Percentiles rank a stretch among this genome's conserved stretches.
Conservation (phyloP, 108 stramenopile genomes). For the Nitzschia inconspicua region DNA sequence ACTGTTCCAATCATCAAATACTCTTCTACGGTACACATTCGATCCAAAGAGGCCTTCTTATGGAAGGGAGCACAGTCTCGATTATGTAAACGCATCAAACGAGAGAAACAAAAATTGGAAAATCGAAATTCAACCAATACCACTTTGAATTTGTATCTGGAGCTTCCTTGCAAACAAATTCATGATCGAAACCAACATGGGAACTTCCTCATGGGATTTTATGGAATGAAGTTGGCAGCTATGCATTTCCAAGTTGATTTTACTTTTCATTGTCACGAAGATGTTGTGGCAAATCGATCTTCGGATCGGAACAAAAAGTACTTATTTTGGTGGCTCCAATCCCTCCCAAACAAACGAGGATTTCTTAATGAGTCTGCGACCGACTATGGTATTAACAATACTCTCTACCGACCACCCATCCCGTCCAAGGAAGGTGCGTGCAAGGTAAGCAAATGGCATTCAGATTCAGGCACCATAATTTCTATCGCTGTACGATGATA, state of each 20-base stretch:
- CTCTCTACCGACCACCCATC: background rate
- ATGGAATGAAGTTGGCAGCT: slow-evolving; percentile 24
- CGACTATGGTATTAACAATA: background rate
- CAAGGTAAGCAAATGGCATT: no score
- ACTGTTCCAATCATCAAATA: no score
- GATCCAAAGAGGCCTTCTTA: slow-evolving; percentile 19
- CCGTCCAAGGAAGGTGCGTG: slow-evolving; percentile 9
- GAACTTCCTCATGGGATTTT: slow-evolving; percentile 18
- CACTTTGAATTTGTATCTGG: background rate
- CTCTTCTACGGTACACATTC: no score
- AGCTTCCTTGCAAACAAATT: background rate
- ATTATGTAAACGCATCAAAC: slow-evolving; percentile 14
- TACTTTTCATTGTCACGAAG: slow-evolving; percentile 13
- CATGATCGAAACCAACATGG: slow-evolving; percentile 16
- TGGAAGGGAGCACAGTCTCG: slow-evolving; percentile 19
- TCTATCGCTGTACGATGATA: no score
- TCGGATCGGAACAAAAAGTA: background rate
- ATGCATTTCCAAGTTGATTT: slow-evolving; percentile 15
- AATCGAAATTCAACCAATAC: background rate
- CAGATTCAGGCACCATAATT: no score
- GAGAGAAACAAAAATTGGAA: slow-evolving; percentile 2
- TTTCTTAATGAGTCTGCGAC: no score
- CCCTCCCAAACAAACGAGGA: background rate
- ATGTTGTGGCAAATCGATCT: no score
- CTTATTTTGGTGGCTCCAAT: slow-evolving; percentile 24